These are phyloP conservation scores for Pleurotus ostreatus DNA, from an alignment of 768 basidiomycete species.

Conservation along the genomic window DNA sequence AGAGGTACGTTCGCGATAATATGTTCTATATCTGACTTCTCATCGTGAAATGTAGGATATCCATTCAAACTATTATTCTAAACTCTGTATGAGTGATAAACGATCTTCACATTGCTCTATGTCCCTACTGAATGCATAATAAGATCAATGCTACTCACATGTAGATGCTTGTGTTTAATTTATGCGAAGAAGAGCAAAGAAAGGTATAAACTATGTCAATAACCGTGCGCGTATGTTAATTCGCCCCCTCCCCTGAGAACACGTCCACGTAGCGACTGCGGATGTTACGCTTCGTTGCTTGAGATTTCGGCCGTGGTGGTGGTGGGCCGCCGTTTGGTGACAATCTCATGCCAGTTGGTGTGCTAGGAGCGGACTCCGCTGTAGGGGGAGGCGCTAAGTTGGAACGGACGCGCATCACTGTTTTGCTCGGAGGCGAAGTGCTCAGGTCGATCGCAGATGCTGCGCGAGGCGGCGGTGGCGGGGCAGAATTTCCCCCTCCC, in stretches of 20 bases:
- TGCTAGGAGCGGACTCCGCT: conserved; percentile 41
- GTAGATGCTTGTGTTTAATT: neutral
- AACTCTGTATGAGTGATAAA: neutral
- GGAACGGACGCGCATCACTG: conserved; percentile 57
- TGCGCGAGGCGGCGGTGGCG: conserved; percentile 41
- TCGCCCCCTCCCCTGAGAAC: conserved; percentile 55
- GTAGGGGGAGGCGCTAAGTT: conserved; percentile 53
- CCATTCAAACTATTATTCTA: conserved; percentile 77
- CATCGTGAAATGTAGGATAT: conserved; percentile 46
- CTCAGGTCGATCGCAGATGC: conserved; percentile 63
- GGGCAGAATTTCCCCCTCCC: conserved; percentile 13
- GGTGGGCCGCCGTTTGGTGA: conserved; percentile 50
- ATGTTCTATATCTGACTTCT: conserved; percentile 4
- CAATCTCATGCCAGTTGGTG: conserved; percentile 41
- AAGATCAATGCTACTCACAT: neutral
- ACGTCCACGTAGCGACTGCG: conserved; percentile 89
- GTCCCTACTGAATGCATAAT: neutral
- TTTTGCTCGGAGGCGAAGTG: conserved; percentile 46
- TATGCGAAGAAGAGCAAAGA: conserved; percentile 3
- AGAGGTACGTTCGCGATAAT: conserved; percentile 46
- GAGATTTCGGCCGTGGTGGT: conserved; percentile 51
- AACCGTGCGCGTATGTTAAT: conserved; percentile 11
- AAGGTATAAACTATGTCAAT: too few relatives aligned
- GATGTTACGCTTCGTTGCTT: conserved; percentile 69
- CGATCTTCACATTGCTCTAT: conserved; percentile 1